phyloP scores from a whole-genome alignment of 2,329 filamentous ascomycete species.

The Zasmidium angulare region DNA sequence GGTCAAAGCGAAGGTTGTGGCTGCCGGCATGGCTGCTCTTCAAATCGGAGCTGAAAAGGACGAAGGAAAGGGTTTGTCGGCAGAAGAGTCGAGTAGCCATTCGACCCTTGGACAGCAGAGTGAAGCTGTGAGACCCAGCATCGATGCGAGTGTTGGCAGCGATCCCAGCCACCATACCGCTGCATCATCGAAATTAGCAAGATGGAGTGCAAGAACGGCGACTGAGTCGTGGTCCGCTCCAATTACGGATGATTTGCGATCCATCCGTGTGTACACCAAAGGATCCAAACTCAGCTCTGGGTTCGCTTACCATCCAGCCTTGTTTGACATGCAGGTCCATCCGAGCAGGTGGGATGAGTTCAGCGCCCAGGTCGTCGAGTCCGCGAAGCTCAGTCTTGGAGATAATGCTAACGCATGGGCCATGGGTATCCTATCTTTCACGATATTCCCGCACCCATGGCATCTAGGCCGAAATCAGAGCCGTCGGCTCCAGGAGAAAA shows the following conservation, averaged over 20 bases:
- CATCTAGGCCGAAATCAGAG: constrained; percentile 17
- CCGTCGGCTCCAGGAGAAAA: constrained; percentile 23
- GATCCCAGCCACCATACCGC: not conserved
- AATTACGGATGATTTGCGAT: constrained; percentile 1
- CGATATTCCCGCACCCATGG: constrained; percentile 2
- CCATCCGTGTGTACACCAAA: constrained; percentile 22
- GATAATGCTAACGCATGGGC: constrained; percentile 25
- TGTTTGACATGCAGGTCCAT: constrained; percentile 26
- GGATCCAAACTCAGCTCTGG: constrained; percentile 23
- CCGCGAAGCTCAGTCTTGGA: constrained; percentile 18
- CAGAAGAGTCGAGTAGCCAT: constrained; percentile 2
- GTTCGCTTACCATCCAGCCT: constrained; percentile 25
- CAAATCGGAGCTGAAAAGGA: not conserved
- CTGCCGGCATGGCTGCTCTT: not conserved
- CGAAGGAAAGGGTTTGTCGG: not conserved
- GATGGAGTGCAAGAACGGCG: not conserved
- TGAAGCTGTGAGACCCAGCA: not conserved
- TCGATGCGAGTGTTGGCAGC: not conserved
- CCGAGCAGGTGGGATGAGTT: constrained; percentile 26
- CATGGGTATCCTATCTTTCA: constrained; percentile 6
- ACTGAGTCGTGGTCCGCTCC: constrained; percentile 1
- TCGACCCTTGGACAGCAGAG: not conserved
- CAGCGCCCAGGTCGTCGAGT: constrained; percentile 20
- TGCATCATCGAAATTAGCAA: not conserved
- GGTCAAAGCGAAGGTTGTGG: not conserved